phyloP scores from a whole-genome alignment of 2,329 filamentous ascomycete genomes.

The Leptographium lundbergii region DNA sequence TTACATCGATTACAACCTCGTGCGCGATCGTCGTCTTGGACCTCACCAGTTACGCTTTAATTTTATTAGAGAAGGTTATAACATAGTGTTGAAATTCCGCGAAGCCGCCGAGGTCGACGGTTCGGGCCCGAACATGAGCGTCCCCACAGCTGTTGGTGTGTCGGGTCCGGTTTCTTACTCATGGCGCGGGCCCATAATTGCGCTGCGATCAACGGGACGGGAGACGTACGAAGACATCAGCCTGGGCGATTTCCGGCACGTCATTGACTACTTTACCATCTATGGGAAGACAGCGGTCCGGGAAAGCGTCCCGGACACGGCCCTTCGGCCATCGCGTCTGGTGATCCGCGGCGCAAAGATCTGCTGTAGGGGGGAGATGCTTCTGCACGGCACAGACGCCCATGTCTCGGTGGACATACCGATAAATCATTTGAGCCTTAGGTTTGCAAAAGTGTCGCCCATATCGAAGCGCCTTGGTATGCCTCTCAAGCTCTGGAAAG shows the following conservation, averaged over 20 bases:
- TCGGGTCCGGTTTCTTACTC: neutral
- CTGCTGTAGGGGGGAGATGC: neutral
- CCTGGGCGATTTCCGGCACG: neutral
- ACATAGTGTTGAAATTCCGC: neutral
- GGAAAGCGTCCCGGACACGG: neutral
- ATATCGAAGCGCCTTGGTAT: neutral
- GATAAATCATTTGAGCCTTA: neutral
- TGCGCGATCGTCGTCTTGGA: neutral
- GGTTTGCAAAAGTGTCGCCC: neutral
- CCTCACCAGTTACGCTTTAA: neutral
- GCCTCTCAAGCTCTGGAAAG: neutral
- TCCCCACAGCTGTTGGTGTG: neutral
- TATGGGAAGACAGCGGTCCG: neutral
- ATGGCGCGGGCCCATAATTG: neutral
- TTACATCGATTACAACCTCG: neutral
- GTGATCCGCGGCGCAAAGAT: neutral
- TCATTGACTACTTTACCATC: neutral
- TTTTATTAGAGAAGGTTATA: neutral
- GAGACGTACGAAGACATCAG: neutral
- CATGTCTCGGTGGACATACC: neutral
- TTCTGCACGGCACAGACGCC: neutral
- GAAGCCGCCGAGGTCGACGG: neutral
- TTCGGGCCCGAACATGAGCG: neutral
- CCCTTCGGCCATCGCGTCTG: neutral
- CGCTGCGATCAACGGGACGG: neutral